A percentile compares a stretch with the other conserved stretches of the same genome.
Evolutionary conservation across 2,329 filamentous ascomycete genomes (phyloP).

Genomic region (Metarhizium sp.): DNA sequence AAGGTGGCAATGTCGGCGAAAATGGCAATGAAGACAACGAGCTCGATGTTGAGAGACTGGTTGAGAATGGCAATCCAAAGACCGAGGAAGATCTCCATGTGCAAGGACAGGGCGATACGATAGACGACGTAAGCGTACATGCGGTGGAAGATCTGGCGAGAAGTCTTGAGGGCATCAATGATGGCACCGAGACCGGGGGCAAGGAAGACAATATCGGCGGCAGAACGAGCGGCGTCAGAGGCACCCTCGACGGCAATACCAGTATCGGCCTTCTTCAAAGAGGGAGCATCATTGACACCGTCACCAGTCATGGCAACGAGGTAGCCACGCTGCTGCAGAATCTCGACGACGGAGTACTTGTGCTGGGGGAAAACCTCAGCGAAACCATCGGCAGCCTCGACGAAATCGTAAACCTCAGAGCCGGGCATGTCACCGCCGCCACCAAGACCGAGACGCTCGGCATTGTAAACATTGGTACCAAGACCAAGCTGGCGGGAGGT

Average conservation of each 20-base stretch:
- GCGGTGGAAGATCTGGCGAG: slow-evolving; percentile 89
- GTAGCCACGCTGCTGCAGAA: slow-evolving; percentile 86
- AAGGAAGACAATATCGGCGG: slow-evolving; percentile 89
- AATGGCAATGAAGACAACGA: slow-evolving; percentile 90
- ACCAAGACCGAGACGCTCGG: slow-evolving; percentile 82
- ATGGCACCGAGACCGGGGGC: slow-evolving; percentile 85
- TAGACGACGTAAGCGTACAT: slow-evolving; percentile 97
- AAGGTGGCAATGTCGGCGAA: slow-evolving; percentile 89
- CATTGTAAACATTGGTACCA: slow-evolving; percentile 89
- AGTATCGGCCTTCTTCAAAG: slow-evolving; percentile 90
- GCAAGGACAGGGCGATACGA: slow-evolving; percentile 84
- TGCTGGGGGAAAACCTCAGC: slow-evolving; percentile 92
- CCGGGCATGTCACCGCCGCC: slow-evolving; percentile 88
- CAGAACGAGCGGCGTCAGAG: slow-evolving; percentile 82
- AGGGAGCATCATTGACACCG: slow-evolving; percentile 89
- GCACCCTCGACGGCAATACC: slow-evolving; percentile 92
- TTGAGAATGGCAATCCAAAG: slow-evolving; percentile 88
- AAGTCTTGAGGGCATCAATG: slow-evolving; percentile 87
- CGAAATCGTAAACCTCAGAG: slow-evolving; percentile 90
- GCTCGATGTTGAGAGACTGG: slow-evolving; percentile 71
- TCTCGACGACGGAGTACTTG: slow-evolving; percentile 92
- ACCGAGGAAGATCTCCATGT: slow-evolving; percentile 85
- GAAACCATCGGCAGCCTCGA: slow-evolving; percentile 90
- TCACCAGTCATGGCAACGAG: slow-evolving; percentile 95
- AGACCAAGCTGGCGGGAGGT: slow-evolving; percentile 86